These are phyloP conservation scores for Kodamaea suecica DNA, from an alignment of 1,139 yeast species.

Conservation along the genomic window DNA sequence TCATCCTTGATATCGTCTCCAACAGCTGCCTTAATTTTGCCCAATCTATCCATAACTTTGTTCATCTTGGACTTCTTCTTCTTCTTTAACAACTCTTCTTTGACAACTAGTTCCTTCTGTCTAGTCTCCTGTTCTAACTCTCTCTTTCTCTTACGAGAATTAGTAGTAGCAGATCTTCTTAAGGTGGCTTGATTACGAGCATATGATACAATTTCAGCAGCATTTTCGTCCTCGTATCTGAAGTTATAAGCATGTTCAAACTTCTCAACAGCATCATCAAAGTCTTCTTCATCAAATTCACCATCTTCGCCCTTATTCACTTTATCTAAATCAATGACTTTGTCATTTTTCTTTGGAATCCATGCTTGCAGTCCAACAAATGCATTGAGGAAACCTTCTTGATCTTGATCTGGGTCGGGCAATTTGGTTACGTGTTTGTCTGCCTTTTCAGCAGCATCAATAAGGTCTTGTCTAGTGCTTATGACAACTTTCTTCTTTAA, in stretches of 20 bases:
- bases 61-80: constrained; percentile 74
- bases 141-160: constrained; percentile 78
- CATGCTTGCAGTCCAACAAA: constrained; percentile 81
- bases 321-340: constrained; percentile 54
- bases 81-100: constrained; percentile 62
- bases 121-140: constrained; percentile 61
- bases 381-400: constrained; percentile 66
- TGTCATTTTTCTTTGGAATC: constrained; percentile 67
- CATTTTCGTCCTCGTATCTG: constrained; percentile 87
- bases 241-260: constrained; percentile 93
- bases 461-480: constrained; percentile 10
- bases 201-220: constrained; percentile 92
- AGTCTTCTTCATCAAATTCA: constrained; percentile 75
- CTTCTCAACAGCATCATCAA: constrained; percentile 87
- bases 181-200: constrained; percentile 94
- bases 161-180: constrained; percentile 67
- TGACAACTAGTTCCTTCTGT: constrained; percentile 50
- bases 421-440: constrained; percentile 29
- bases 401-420: constrained; percentile 69
- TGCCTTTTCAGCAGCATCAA: constrained; percentile 11
- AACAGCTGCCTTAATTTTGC: constrained; percentile 74
- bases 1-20: constrained; percentile 73
- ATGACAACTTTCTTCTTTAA: constrained; percentile 51
- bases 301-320: constrained; percentile 61
- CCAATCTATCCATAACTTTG: constrained; percentile 72